phyloP scores from a whole-genome alignment of 2,329 filamentous ascomycete species.

The Podosphaera xanthii region DNA sequence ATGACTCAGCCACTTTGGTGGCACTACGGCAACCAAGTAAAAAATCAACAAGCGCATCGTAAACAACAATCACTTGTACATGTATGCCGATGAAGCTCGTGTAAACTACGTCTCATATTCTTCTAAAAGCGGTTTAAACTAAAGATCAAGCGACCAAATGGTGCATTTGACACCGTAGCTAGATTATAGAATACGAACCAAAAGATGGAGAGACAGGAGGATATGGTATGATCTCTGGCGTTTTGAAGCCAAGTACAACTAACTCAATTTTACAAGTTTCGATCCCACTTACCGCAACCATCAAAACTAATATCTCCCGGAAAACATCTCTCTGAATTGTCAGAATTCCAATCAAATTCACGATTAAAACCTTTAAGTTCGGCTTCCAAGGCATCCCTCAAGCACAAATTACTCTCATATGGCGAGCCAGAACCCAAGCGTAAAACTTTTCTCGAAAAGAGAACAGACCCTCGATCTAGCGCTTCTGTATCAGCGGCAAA shows the following conservation, averaged over 20 bases:
- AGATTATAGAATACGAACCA: neutral
- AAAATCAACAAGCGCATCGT: too few species aligned
- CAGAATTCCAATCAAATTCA: conserved; percentile 36
- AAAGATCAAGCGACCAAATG: too few species aligned
- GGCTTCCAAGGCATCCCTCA: conserved; percentile 22
- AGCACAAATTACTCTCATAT: conserved; percentile 27
- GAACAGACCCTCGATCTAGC: conserved; percentile 25
- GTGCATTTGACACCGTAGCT: too few species aligned
- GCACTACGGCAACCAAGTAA: too few species aligned
- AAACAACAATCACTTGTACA: too few species aligned
- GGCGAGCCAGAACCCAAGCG: conserved; percentile 34
- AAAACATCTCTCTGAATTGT: conserved; percentile 26
- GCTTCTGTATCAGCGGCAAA: conserved; percentile 20
- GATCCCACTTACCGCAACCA: conserved; percentile 5
- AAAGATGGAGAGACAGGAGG: conserved; percentile 1
- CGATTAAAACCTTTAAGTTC: conserved; percentile 24
- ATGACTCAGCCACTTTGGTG: too few species aligned
- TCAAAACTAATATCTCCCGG: conserved; percentile 13
- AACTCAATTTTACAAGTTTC: neutral
- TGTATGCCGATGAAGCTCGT: too few species aligned
- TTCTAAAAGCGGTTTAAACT: too few species aligned
- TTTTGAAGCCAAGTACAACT: neutral
- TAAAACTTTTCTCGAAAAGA: conserved; percentile 32
- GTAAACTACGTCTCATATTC: too few species aligned
- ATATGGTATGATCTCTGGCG: neutral